Conservation (phyloP, 1,284 basidiomycete genomes). For the Quambalaria eucalypti region DNA sequence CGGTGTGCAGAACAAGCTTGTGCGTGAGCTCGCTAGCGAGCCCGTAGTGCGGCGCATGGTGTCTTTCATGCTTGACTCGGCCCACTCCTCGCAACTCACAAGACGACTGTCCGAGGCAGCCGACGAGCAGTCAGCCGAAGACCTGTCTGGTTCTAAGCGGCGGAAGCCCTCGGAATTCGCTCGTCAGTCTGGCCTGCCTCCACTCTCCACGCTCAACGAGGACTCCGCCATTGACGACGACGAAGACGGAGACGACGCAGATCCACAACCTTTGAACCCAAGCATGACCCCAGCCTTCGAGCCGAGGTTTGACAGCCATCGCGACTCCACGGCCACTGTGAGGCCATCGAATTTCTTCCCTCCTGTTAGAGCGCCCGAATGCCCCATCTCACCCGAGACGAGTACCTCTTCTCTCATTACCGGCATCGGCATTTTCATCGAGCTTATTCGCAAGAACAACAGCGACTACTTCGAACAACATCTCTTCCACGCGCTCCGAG, state of each 20-base stretch:
- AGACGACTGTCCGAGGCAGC: slow-evolving; percentile 17
- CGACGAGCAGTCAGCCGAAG: slow-evolving; percentile 23
- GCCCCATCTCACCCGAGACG: slow-evolving; percentile 54
- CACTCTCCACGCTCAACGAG: slow-evolving; percentile 14
- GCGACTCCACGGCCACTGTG: slow-evolving; percentile 37
- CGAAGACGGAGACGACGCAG: slow-evolving; percentile 33
- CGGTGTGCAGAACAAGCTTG: slow-evolving; percentile 62
- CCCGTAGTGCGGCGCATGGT: slow-evolving; percentile 66
- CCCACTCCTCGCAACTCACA: slow-evolving; percentile 10
- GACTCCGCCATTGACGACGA: slow-evolving; percentile 39
- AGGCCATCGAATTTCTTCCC: slow-evolving; percentile 31
- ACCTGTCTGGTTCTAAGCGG: background rate
- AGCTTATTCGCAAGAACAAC: slow-evolving; percentile 96
- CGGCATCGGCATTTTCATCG: slow-evolving; percentile 81
- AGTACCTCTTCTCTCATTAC: slow-evolving; percentile 80
- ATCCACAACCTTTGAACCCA: slow-evolving; percentile 8
- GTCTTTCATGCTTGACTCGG: slow-evolving; percentile 68
- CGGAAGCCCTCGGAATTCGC: background rate
- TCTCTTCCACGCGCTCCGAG: slow-evolving; percentile 87
- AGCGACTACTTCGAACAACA: slow-evolving; percentile 98
- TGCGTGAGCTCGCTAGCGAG: slow-evolving; percentile 74
- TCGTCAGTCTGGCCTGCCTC: no score
- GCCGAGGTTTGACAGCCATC: slow-evolving; percentile 13
- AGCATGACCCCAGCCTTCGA: slow-evolving; percentile 12
- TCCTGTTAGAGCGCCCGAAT: slow-evolving; percentile 22